Evolutionary conservation across 371 early-diverging fungal species (phyloP), one percentile per base, ranked within the genome.

Genomic region (Aphelidium insulamus): DNA sequence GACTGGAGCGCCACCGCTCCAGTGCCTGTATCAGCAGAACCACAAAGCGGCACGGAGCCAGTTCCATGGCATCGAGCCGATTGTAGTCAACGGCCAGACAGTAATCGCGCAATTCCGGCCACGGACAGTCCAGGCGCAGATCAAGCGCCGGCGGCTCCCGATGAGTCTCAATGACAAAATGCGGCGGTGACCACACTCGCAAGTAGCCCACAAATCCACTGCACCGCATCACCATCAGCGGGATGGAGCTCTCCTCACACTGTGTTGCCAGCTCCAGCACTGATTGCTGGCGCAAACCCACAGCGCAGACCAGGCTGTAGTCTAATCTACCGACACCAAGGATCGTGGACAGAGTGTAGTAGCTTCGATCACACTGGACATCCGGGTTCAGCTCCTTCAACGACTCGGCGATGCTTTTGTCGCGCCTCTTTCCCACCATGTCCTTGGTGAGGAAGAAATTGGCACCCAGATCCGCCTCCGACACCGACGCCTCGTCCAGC

Each of bases 141-240:
- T 94, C 91, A 10, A 61, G n/a, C 26, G 10, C 41, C 16, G 51
- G 51, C 29, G 56, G 64, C 17, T 77, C 84, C 3, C 77, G 77
- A 45, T 94, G 90, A 2, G 80, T 64, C 44, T 94, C 94, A 20
- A 87, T 67, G 23, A 88, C 84, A 78, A 51, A 15, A 48, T 84
- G 85, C 39, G 87, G 85, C 9, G 67, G 65, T 15, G 69, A 52
- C 26, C 54, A 61, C 12, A 82, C 47, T 28, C 82, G 57, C 26
- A 78, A 52, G 29, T 66, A 50, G 4, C 77, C 77, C 32, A 65
- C 44, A 30, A 86, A 72, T 0, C 92, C 92, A 32, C 66, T 61
- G 17, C 57, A 55, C 14, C 57, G 52, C 3, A 76, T 72, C 26
- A 65, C 50, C 12, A 86, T 53, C n/a, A 92, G 45, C 0, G 72